These are phyloP conservation scores for Clonostachys chloroleuca DNA, from an alignment of 2,329 filamentous ascomycete species.

Conservation along the genomic window DNA sequence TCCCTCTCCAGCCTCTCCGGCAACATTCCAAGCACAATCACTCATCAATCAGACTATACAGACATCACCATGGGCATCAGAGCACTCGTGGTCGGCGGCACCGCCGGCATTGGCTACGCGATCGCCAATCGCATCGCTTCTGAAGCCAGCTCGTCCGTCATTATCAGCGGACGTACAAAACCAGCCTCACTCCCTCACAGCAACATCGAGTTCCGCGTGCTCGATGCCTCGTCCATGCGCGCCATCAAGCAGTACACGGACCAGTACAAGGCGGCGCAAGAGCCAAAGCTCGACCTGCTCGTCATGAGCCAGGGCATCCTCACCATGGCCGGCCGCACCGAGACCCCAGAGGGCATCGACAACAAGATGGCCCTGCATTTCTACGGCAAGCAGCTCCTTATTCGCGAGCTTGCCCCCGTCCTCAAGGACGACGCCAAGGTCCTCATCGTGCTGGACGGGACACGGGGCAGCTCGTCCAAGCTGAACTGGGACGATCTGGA, in stretches of 20 bases:
- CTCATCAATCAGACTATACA: neutral
- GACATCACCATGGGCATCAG: slow-evolving; percentile 6
- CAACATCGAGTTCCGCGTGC: slow-evolving; percentile 22
- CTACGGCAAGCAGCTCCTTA: slow-evolving; percentile 37
- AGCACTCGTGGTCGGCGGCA: slow-evolving; percentile 27
- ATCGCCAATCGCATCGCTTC: slow-evolving; percentile 24
- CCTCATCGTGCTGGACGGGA: slow-evolving; percentile 27
- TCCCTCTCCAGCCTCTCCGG: no score
- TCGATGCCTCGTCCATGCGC: slow-evolving; percentile 26
- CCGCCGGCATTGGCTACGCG: slow-evolving; percentile 25
- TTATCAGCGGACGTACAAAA: slow-evolving; percentile 23
- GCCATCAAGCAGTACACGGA: slow-evolving; percentile 24
- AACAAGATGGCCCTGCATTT: slow-evolving; percentile 39
- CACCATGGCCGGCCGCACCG: slow-evolving; percentile 23
- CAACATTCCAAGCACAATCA: no score
- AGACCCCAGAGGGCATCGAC: slow-evolving; percentile 38
- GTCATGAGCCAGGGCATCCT: slow-evolving; percentile 31
- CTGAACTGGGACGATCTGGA: slow-evolving; percentile 33
- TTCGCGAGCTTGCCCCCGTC: slow-evolving; percentile 28
- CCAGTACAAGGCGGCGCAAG: slow-evolving; percentile 11
- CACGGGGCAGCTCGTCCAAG: slow-evolving; percentile 18
- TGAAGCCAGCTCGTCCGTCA: slow-evolving; percentile 15
- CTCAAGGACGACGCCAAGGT: slow-evolving; percentile 29
- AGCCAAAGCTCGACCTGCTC: slow-evolving; percentile 26
- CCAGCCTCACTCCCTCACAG: slow-evolving; percentile 17